Percentiles rank a stretch among this genome's conserved stretches.
These are phyloP conservation scores for Blastobotrys capitulatus DNA, from an alignment of 1,139 yeast genomes.

Conservation along the genomic window DNA sequence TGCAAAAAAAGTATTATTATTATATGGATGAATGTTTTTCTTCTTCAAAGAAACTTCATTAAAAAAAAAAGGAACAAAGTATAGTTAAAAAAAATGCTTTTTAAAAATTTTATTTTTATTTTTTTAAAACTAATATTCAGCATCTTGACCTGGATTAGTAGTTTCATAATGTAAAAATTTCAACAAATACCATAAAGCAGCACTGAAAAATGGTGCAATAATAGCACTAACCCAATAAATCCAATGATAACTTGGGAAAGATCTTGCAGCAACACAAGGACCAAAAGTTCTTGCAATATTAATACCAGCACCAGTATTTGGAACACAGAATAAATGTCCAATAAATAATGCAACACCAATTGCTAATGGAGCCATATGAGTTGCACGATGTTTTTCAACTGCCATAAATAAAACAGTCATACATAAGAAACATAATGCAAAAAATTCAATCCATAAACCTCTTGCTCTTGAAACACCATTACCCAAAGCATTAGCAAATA, in stretches of 20 bases:
- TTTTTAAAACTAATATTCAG: slow-evolving; percentile 37
- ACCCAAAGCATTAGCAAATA: slow-evolving; percentile 68
- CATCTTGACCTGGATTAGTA: slow-evolving; percentile 67
- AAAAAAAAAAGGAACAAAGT: no score
- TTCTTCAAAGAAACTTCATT: no score
- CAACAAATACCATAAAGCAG: slow-evolving; percentile 61
- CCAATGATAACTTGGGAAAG: slow-evolving; percentile 84
- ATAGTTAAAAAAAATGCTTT: no score
- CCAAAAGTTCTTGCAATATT: slow-evolving; percentile 91
- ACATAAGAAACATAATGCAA: slow-evolving; percentile 70
- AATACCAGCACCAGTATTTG: slow-evolving; percentile 86
- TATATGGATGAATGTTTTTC: no score
- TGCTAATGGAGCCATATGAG: slow-evolving; percentile 75
- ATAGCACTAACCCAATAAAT: slow-evolving; percentile 89
- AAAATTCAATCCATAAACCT: slow-evolving; percentile 79
- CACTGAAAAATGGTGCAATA: slow-evolving; percentile 63
- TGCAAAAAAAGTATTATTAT: no score
- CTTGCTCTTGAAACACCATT: slow-evolving; percentile 67
- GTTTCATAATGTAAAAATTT: slow-evolving; percentile 65
- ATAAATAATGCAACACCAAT: slow-evolving; percentile 79
- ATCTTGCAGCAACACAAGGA: slow-evolving; percentile 65
- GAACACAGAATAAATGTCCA: slow-evolving; percentile 77
- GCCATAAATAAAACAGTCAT: slow-evolving; percentile 77
- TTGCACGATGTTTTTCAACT: slow-evolving; percentile 74
- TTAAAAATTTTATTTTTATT: no score